Conservation (phyloP, 306 rosid genomes). For the Sicyos edulis region DNA sequence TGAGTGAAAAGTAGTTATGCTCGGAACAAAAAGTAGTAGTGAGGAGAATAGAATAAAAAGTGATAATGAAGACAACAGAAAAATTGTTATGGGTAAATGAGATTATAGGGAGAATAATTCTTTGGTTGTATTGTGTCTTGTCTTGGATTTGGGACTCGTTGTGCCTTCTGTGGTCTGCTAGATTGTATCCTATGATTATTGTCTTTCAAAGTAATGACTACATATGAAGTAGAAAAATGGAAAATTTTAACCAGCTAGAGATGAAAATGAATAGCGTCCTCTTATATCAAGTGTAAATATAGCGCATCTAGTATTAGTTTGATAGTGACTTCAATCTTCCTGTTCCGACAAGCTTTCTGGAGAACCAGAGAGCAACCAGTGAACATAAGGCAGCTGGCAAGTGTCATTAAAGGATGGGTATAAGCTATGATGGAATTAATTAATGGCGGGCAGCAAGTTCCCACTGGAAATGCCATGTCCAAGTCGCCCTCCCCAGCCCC, state of each 20-base stretch:
- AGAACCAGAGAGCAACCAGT: background rate
- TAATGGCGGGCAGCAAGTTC: slow-evolving; percentile 16
- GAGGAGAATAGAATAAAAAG: too few species aligned
- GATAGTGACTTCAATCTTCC: background rate
- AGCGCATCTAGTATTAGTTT: background rate
- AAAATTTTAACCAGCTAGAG: background rate
- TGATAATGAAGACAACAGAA: too few species aligned
- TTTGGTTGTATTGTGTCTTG: too few species aligned
- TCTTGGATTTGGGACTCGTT: too few species aligned
- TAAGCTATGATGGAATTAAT: background rate
- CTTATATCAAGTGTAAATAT: background rate
- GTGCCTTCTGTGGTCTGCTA: too few species aligned
- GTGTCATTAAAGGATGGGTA: slow-evolving; percentile 9
- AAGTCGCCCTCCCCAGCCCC: background rate
- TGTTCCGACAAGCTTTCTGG: background rate
- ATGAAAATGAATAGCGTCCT: background rate
- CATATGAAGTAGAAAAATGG: background rate
- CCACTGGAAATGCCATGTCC: slow-evolving; percentile 12
- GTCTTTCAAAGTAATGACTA: background rate
- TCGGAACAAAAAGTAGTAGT: too few species aligned
- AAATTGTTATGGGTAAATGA: too few species aligned
- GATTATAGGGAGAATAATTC: too few species aligned
- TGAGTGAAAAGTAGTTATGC: too few species aligned
- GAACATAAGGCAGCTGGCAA: background rate
- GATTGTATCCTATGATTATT: too few species aligned